Conservation (phyloP, 768 basidiomycete genomes). For the Sarcodon aspratus region DNA sequence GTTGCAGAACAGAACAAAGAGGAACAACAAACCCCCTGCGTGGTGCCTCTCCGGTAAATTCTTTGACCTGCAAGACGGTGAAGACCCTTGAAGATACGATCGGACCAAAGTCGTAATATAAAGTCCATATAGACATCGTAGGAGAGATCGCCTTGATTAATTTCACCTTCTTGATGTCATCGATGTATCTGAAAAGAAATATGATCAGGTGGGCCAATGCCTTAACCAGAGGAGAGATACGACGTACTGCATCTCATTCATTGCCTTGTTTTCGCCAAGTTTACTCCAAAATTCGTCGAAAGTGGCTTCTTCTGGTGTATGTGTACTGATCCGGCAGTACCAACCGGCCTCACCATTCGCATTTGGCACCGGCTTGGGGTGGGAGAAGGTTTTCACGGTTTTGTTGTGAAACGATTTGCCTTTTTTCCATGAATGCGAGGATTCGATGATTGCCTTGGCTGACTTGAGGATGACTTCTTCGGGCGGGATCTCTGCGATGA, state of each 20-base stretch:
- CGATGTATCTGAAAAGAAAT: constrained; percentile 40
- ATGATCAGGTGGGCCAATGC: neutral
- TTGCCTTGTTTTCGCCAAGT: constrained; percentile 52
- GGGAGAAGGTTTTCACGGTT: constrained; percentile 35
- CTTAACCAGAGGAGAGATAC: neutral
- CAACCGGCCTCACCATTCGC: constrained; percentile 48
- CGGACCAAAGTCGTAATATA: constrained; percentile 63
- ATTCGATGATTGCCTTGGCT: constrained; percentile 43
- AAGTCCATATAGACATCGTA: constrained; percentile 55
- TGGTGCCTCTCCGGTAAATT: constrained; percentile 36
- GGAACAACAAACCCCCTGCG: constrained; percentile 44
- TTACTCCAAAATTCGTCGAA: constrained; percentile 69
- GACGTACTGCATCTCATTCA: constrained; percentile 57
- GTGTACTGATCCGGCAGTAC: constrained; percentile 60
- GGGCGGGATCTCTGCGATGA: constrained; percentile 40
- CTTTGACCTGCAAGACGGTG: constrained; percentile 58
- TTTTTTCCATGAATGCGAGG: constrained; percentile 49
- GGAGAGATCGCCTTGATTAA: constrained; percentile 53
- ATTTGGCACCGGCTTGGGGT: constrained; percentile 32
- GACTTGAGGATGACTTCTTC: constrained; percentile 46
- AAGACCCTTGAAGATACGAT: constrained; percentile 67
- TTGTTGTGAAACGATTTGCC: constrained; percentile 50
- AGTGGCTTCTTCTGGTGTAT: constrained; percentile 50
- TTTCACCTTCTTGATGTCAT: constrained; percentile 50
- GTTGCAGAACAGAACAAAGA: neutral